These are phyloP conservation scores for Boletus vermiculosoides DNA, from an alignment of 768 basidiomycete species.

Conservation along the genomic window DNA sequence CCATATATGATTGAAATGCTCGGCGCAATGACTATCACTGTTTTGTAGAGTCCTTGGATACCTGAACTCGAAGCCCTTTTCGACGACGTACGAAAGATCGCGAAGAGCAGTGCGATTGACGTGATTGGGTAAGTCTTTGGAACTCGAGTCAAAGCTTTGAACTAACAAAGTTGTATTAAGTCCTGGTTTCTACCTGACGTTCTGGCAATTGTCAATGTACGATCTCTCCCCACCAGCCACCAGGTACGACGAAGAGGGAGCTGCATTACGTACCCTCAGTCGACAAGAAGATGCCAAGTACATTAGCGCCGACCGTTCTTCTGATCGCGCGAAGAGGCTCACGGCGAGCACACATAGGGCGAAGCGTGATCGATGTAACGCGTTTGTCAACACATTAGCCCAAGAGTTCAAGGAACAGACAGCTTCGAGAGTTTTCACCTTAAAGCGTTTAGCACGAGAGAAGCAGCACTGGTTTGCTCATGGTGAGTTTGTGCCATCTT, in stretches of 20 bases:
- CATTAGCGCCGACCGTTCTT: slow-evolving; percentile 66
- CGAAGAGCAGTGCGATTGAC: slow-evolving; percentile 62
- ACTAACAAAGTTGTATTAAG: slow-evolving; percentile 40
- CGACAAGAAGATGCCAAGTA: slow-evolving; percentile 67
- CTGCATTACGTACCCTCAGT: slow-evolving; percentile 56
- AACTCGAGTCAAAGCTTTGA: slow-evolving; percentile 2
- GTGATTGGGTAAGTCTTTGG: slow-evolving; percentile 63
- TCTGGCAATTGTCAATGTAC: slow-evolving; percentile 94
- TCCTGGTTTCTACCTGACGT: slow-evolving; percentile 90
- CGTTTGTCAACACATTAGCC: slow-evolving; percentile 55
- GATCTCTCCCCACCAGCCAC: slow-evolving; percentile 78
- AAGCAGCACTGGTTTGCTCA: slow-evolving; percentile 83
- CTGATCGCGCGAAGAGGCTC: slow-evolving; percentile 58
- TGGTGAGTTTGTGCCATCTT: slow-evolving; percentile 33
- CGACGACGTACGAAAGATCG: slow-evolving; percentile 68
- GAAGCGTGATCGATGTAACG: slow-evolving; percentile 64
- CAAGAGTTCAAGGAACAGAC: slow-evolving; percentile 79
- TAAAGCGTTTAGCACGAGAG: slow-evolving; percentile 74
- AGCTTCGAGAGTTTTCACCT: slow-evolving; percentile 65
- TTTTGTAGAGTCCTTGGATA: slow-evolving; percentile 69
- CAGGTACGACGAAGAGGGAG: slow-evolving; percentile 78
- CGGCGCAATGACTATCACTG: slow-evolving; percentile 5
- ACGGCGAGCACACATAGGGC: slow-evolving; percentile 57
- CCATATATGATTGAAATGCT: slow-evolving; percentile 1
- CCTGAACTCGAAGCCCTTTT: slow-evolving; percentile 71